Conservation (phyloP, 176 grass and related monocot species). For the Microstegium vimineum region DNA sequence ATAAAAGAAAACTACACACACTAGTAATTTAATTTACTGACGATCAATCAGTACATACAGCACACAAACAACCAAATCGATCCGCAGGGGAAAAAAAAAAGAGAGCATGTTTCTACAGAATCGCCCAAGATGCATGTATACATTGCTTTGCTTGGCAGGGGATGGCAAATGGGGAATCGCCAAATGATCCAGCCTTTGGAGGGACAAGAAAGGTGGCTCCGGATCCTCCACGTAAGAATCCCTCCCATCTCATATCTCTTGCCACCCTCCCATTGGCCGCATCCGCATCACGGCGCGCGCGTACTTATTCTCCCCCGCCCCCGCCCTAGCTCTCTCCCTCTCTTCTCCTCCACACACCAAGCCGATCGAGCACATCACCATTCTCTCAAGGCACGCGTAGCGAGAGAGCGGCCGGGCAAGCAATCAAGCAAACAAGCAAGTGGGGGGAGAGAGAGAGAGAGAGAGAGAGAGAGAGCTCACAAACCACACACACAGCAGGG, state of each 20-base stretch:
- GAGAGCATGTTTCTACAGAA: background rate
- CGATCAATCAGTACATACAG: too few relatives aligned
- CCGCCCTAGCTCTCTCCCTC: conserved; percentile 30
- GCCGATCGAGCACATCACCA: background rate
- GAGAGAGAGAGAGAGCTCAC: background rate
- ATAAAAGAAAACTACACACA: background rate
- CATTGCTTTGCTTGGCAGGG: background rate
- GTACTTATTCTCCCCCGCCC: conserved; percentile 28
- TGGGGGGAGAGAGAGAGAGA: background rate
- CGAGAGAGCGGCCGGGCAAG: background rate
- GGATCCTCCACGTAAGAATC: conserved; percentile 50
- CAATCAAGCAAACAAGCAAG: conserved; percentile 20
- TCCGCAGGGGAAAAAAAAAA: too few relatives aligned
- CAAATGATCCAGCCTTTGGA: conserved; percentile 15
- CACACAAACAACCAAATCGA: background rate
- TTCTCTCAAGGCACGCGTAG: background rate
- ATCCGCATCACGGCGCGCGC: background rate
- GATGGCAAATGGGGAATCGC: background rate
- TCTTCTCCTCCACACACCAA: conserved; percentile 50
- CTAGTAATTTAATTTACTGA: background rate
- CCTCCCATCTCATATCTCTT: conserved; percentile 40
- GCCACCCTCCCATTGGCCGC: conserved; percentile 24
- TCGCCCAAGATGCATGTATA: background rate
- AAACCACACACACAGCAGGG: conserved; percentile 10
- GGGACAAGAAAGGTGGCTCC: conserved; percentile 34